Base-by-base conservation (phyloP, 495 filamentous ascomycete species). In the Penicillium coffeae region DNA sequence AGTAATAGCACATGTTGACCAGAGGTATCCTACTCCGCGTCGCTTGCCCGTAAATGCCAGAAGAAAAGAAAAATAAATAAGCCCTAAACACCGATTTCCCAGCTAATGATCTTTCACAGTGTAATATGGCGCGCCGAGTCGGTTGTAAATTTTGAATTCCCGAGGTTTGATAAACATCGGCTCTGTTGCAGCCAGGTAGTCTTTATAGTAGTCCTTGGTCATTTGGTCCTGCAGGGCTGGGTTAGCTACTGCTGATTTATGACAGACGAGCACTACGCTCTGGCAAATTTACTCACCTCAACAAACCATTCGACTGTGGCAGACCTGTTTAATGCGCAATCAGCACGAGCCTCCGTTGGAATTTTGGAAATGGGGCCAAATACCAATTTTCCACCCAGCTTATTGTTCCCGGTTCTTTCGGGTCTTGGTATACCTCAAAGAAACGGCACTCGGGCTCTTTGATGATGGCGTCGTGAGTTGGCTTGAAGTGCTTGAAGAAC, bases 361-460 rank as follows among this genome's bases (percentile, higher is more conserved):
- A 10, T 30, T 10, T 4, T 4, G 25, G 25, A 30, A 30, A 5
- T 30, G 25, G 25, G 25, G 25, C 25, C 21, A 34, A 52, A 50
- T 63, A 60, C 73, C 74, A 77, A 41, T 79, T 69, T 48, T 77
- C 73, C 15, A 77, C 63, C 63, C 68, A 76, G 20, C 58, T 67
- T 18, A 77, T 41, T 30, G 60, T 65, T 12, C 73, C 73, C 9
- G 72, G 72, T 6, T 73, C 57, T 27, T 70, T 65, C 1, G 54
- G 46, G 13, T 59, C 62, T 44, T 65, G 63, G 41, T 73, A 77
- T 7, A 76, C 51, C 51, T 78, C 73, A 47, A 77, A 77, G 54
- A 76, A 77, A 8, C 63, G 64, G 46, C 69, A 75, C 22, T 76
- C 69, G 1, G 71, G 69, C 54, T 78, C 75, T 4, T 60, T 64